These are phyloP conservation scores for Takashimella tepidaria DNA, from an alignment of 1,284 basidiomycete genomes.

Conservation along the genomic window DNA sequence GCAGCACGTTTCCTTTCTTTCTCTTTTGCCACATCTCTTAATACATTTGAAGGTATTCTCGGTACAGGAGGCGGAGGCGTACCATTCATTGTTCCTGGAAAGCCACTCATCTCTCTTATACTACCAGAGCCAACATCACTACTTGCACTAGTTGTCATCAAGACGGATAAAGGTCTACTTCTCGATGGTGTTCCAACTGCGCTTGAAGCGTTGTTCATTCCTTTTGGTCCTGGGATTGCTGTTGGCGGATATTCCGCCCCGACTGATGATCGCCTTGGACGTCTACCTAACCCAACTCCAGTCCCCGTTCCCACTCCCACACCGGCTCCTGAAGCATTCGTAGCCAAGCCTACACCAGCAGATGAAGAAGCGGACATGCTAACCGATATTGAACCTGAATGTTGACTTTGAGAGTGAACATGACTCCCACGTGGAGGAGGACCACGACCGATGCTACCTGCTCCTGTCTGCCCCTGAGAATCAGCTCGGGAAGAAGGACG, in stretches of 20 bases:
- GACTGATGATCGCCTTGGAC: slow-evolving; percentile 23
- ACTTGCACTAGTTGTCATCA: no score
- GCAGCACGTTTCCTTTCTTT: not conserved
- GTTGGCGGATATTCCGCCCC: slow-evolving; percentile 21
- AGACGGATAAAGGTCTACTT: slow-evolving; percentile 10
- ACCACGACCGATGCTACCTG: slow-evolving; percentile 18
- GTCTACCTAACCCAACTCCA: no score
- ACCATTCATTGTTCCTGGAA: no score
- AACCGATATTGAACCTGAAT: slow-evolving; percentile 1
- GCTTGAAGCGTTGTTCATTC: slow-evolving; percentile 1
- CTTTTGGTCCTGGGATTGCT: slow-evolving; percentile 27
- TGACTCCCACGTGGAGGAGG: slow-evolving; percentile 22
- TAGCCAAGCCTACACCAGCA: not conserved
- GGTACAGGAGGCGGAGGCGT: slow-evolving; percentile 38
- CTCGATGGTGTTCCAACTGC: slow-evolving; percentile 20
- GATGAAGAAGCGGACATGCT: slow-evolving; percentile 10
- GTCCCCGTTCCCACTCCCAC: no score
- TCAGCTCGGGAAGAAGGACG: not conserved
- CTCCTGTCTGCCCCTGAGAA: not conserved
- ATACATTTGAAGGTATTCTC: slow-evolving; percentile 27
- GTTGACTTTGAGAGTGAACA: not conserved
- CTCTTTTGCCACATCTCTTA: slow-evolving; percentile 2
- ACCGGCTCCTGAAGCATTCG: no score
- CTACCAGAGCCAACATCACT: no score
- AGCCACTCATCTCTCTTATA: no score